A percentile compares a stretch with the other conserved stretches of the same genome.
These are phyloP conservation scores for Coemansia sp. DNA, from an alignment of 192 early-diverging fungal species.

Conservation along the genomic window DNA sequence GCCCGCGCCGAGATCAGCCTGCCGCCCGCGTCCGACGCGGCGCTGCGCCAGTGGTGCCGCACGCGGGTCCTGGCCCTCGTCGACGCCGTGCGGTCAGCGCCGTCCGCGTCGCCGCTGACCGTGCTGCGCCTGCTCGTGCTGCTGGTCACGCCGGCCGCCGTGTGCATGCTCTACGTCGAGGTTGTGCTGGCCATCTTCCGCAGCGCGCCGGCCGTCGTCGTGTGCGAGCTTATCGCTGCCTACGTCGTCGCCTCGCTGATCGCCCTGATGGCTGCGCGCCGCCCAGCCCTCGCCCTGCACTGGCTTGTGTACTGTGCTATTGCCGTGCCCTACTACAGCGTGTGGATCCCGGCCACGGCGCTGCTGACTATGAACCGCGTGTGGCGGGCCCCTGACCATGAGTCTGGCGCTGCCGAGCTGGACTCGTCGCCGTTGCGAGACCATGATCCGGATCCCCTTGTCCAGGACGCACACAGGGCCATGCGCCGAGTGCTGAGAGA, in stretches of 20 bases:
- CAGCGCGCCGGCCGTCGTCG: conserved; percentile 53
- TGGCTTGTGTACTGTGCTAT: conserved; percentile 51
- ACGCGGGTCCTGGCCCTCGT: conserved; percentile 48
- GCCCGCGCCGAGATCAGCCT: conserved; percentile 48
- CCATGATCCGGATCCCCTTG: conserved; percentile 18
- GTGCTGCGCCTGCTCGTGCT: conserved; percentile 46
- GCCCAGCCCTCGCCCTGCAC: conserved; percentile 36
- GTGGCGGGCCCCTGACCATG: conserved; percentile 46
- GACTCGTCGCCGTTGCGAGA: conserved; percentile 10
- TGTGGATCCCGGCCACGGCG: conserved; percentile 54
- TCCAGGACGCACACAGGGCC: conserved; percentile 15
- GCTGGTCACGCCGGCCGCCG: conserved; percentile 42
- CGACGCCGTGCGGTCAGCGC: conserved; percentile 39
- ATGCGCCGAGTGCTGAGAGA: conserved; percentile 31
- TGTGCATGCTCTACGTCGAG: conserved; percentile 59
- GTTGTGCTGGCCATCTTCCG: conserved; percentile 54
- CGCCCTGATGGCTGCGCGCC: conserved; percentile 28
- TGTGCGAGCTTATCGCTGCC: conserved; percentile 53
- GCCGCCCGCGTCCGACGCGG: conserved; percentile 37
- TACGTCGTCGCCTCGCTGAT: conserved; percentile 42
- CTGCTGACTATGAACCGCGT: conserved; percentile 58
- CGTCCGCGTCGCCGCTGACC: conserved; percentile 40
- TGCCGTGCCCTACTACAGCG: conserved; percentile 48
- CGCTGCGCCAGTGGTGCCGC: conserved; percentile 57
- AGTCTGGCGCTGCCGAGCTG: neutral